These are phyloP conservation scores for Lithocarpus polystachyus DNA, from an alignment of 306 rosid genomes.

Conservation along the genomic window DNA sequence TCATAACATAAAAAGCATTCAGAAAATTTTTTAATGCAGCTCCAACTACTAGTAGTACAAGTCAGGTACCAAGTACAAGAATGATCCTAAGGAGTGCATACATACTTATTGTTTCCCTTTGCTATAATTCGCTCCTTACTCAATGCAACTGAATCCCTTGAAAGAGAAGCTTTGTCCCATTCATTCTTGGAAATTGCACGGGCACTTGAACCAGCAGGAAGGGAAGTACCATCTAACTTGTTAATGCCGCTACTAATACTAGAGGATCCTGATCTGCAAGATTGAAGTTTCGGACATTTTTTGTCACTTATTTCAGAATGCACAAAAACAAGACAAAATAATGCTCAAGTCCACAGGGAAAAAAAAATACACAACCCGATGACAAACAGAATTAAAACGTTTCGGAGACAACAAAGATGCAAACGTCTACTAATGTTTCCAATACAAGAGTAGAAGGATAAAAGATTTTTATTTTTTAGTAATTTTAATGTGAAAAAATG, in stretches of 20 bases:
- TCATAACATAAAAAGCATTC: not conserved
- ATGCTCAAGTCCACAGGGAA: not conserved
- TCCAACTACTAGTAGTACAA: not conserved
- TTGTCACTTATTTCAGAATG: not conserved
- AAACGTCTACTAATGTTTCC: not conserved
- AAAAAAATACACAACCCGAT: not conserved
- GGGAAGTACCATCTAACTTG: conserved; percentile 53
- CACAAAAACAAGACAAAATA: conserved; percentile 1
- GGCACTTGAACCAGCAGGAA: conserved; percentile 43
- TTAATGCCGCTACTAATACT: conserved; percentile 34
- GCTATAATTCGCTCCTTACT: conserved; percentile 45
- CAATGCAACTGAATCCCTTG: conserved; percentile 56
- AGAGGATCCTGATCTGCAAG: conserved; percentile 60
- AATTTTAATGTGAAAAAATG: too few relatives aligned
- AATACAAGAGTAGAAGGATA: not conserved
- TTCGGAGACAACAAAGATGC: not conserved
- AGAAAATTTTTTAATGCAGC: conserved; percentile 4
- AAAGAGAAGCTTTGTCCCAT: conserved; percentile 47
- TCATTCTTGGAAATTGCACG: conserved; percentile 52
- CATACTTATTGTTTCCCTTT: conserved; percentile 69
- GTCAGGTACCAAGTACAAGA: conserved; percentile 22
- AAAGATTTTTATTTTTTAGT: too few relatives aligned
- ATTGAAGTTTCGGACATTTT: conserved; percentile 15
- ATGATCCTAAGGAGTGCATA: conserved; percentile 12
- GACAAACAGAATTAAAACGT: not conserved